Conservation (phyloP, 805 yeast species). For the Candida chilensis region DNA sequence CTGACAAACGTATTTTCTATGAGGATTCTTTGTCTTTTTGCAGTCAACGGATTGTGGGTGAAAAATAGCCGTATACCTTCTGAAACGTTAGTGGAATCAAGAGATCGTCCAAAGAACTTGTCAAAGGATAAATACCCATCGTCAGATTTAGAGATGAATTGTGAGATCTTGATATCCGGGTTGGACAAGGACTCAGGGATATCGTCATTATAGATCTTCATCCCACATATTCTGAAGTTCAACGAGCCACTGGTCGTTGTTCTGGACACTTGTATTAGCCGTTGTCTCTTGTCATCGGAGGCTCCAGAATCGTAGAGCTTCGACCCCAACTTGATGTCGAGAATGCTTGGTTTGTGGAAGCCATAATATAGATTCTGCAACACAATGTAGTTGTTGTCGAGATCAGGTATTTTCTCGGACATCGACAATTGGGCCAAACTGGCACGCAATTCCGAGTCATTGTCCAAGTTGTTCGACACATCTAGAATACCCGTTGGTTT, state of each 20-base stretch:
- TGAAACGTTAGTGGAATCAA: slow-evolving; percentile 31
- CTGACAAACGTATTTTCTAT: slow-evolving; percentile 43
- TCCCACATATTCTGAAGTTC: slow-evolving; percentile 79
- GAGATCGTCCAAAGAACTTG: slow-evolving; percentile 63
- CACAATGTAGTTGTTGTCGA: slow-evolving; percentile 36
- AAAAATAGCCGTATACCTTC: slow-evolving; percentile 41
- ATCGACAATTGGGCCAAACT: slow-evolving; percentile 4
- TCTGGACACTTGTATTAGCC: slow-evolving; percentile 57
- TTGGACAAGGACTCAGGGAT: slow-evolving; percentile 1
- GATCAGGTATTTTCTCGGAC: slow-evolving; percentile 2
- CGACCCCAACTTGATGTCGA: slow-evolving; percentile 81
- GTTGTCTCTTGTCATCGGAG: slow-evolving; percentile 43
- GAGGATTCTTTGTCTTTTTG: slow-evolving; percentile 22
- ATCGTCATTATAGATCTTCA: slow-evolving; percentile 40
- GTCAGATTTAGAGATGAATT: slow-evolving; percentile 9
- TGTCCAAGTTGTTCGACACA: slow-evolving; percentile 6
- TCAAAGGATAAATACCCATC: slow-evolving; percentile 43
- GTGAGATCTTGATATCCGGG: slow-evolving; percentile 3
- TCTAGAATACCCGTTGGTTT: slow-evolving; percentile 10
- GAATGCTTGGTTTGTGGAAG: slow-evolving; percentile 54
- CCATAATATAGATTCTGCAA: slow-evolving; percentile 63
- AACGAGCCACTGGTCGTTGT: slow-evolving; percentile 76
- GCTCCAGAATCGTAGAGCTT: slow-evolving; percentile 57
- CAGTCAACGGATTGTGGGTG: slow-evolving; percentile 18
- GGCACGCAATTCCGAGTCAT: background rate